Evolutionary conservation across 1,284 basidiomycete genomes (phyloP), one percentile per base, ranked within the genome.

Genomic region (Rhodotorula sp.): DNA sequence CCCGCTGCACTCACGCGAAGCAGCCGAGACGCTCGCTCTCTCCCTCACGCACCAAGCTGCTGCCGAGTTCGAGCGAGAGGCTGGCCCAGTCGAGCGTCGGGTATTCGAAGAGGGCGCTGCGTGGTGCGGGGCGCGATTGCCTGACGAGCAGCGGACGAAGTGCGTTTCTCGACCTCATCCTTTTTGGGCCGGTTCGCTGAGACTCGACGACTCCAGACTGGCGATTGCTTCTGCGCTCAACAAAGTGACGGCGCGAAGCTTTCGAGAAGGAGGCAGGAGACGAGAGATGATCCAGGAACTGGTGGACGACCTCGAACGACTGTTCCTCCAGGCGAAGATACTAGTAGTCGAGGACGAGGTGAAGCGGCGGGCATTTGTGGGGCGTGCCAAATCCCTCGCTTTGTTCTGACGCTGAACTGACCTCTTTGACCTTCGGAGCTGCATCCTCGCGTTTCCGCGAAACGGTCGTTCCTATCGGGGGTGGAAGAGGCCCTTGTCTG

Each of bases 271-370:
- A 6, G 57, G 57, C 2, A 44, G 26, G 8, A 28, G 64, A 1
- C 26, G 34, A 2, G 64, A 60, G 26, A 55, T 11, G 7, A 31
- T 66, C 11, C 47, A 61, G 40, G 59, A 67, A 10, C 50, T 67
- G 15, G 34, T 67, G 6, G 47, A 40, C 55, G 65, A 67, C n/a
- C 47, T 66, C 53, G 65, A 66, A 16, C 28, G 37, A 15, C 65
- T 66, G 10, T 61, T 62, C 40, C 51, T 56, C 13, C 57, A 57
- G 22, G 62, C 55, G 15, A 55, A 55, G 2, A 20, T 56, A n/a
- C n/a, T n/a, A n/a, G n/a, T n/a, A 0, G 4, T 22, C 15, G 62
- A 64, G 18, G 62, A 64, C 47, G 47, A 50, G 11, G 48, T n/a
- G 15, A 47, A 13, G 26, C 24, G 16, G 11, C 7, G 47, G 2